Evolutionary conservation across 441 rosid species (phyloP), one percentile per base, ranked within the genome.

Genomic region (Euphorbia schlechtendalii): DNA sequence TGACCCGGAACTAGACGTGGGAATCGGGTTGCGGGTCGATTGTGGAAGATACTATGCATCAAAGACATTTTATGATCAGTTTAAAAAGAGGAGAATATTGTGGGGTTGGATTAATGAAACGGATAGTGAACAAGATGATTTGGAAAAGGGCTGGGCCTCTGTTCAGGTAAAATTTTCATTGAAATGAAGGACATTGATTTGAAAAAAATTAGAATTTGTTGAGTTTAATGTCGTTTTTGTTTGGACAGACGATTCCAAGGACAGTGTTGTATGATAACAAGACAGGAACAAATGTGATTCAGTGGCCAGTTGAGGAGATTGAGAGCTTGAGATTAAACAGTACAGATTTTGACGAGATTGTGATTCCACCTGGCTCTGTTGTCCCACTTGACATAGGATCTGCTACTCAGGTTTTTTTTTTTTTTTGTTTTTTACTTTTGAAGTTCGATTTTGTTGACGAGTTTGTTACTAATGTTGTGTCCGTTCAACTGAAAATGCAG

Each of bases 41-140:
- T 88, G 88, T 32, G 97, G 96, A 8, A 73, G 84, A 66, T 88
- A 73, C 64, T 90, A 90, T 59, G 97, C 97, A 5, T 88, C 97
- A 0, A 90, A 88, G 75, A 70, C 96, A 12, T 90, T 90, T 66
- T 90, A 72, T 43, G 97, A 90, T 65, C 89, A 76, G 63, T 9
- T 69, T 25, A 86, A 77, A 63, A 51, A 67, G 66, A 73, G 97
- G 55, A 81, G 97, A 65, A 76, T 90, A 32, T 59, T 86, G 1
- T 90, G 88, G 92, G 89, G 95, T 24, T 90, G 89, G 91, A 83
- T 83, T 27, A 85, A 89, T 52, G 97, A 90, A 73, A 86, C 96
- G 7, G 97, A 90, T 45, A 76, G 85, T 0, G 93, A 77, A 69
- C 28, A 59, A 6, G 87, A 79, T 77, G 86, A 90, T 70, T 68